These are phyloP conservation scores for Coix lacrymajobi DNA, from an alignment of 176 grass and related monocot species.

Conservation along the genomic window DNA sequence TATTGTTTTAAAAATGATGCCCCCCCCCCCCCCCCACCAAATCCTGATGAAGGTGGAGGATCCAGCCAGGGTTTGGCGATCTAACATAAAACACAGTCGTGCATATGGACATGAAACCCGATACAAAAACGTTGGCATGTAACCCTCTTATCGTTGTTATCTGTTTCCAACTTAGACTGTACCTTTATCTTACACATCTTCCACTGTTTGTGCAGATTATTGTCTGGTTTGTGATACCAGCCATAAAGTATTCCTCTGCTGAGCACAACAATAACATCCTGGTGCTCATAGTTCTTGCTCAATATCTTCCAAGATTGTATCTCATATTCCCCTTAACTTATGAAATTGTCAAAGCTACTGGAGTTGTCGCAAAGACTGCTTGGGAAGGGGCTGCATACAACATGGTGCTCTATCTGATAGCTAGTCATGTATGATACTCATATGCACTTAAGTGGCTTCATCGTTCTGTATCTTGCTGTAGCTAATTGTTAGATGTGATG, in stretches of 20 bases:
- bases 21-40: too few relatives aligned
- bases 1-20: neutral
- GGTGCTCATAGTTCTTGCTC: constrained; percentile 84
- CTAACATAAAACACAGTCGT: neutral
- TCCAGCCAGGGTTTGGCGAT: neutral
- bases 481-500: neutral
- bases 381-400: constrained; percentile 98
- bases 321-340: constrained; percentile 95
- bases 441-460: neutral
- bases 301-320: constrained; percentile 93
- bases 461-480: neutral
- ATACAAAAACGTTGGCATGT: neutral
- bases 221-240: constrained; percentile 90
- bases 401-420: constrained; percentile 92
- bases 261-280: constrained; percentile 93
- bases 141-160: neutral
- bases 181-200: constrained; percentile 25
- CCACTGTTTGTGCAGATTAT: constrained; percentile 63
- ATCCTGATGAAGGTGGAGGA: neutral
- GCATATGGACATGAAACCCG: neutral
- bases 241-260: constrained; percentile 61
- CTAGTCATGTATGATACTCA: constrained; percentile 72
- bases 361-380: constrained; percentile 88
- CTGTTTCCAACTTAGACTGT: neutral
- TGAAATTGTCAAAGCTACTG: constrained; percentile 85